Evolutionary conservation across 768 basidiomycete genomes (phyloP), one percentile per base, ranked within the genome.

Genomic region (Tylopilus subfusipes): DNA sequence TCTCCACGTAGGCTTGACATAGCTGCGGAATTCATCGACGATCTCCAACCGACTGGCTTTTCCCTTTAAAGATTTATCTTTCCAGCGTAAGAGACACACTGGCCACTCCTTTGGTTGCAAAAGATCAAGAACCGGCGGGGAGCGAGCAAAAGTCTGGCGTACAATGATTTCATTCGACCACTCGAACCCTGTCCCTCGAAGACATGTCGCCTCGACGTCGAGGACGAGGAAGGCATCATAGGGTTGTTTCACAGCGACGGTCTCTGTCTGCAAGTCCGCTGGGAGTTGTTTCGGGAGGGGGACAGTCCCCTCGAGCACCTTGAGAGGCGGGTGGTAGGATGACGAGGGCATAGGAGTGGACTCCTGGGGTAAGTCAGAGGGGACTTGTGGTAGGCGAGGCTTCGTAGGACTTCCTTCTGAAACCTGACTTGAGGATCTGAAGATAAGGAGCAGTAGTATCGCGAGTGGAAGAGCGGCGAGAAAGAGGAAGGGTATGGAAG

Each of bases 151-250:
- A 4, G 19, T 7, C 1, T 13, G 27, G 48, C 86, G 65, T 68
- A 91, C 96, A 58, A 98, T 97, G 52, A 98, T 94, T 73, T 98
- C 96, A 71, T 97, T 97, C 2, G 95, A 90, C 73, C 85, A 96
- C 51, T 86, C 81, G 59, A 93, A 90, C 18, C 72, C 68, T 31
- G 82, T 78, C 34, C 86, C 88, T 61, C 68, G 70, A 42, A 79
- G 67, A 62, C 93, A 95, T 2, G 93, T 95, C 13, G 85, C 93
- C 68, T 95, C 93, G 48, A 95, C 86, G 62, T 98, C 95, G 52
- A 96, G 77, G 33, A 97, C 86, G 18, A 97, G 81, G 64, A 93
- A 93, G 5, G 81, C 83, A 44, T 93, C 90, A 64, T 82, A 89
- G 0, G 81, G 71, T 51, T 82, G 80, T 54, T 71, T 76, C 24